Evolutionary conservation across 352 stramenopile species (phyloP).

Genomic region (Phytopythium ostracodes): DNA sequence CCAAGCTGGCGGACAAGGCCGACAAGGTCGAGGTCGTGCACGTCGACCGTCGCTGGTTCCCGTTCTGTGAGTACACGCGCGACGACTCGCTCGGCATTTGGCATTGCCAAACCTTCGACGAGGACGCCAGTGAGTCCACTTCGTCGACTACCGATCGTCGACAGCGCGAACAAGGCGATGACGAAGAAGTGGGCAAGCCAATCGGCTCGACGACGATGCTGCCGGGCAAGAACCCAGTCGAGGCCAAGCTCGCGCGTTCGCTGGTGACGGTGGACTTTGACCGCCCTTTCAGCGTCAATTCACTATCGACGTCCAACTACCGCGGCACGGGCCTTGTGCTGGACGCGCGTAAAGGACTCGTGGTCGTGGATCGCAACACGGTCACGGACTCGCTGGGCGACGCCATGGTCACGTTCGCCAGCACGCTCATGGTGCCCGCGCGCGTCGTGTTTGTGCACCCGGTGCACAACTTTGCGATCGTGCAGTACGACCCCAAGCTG

Average conservation of each 20-base stretch:
- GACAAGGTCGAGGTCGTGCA: conserved; percentile 85
- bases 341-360: conserved; percentile 79
- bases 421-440: conserved; percentile 84
- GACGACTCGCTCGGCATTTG: conserved; percentile 78
- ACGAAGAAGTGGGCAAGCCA: conserved; percentile 14
- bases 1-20: conserved; percentile 65
- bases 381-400: conserved; percentile 87
- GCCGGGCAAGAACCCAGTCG: conserved; percentile 75
- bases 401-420: conserved; percentile 88
- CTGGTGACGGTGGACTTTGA: conserved; percentile 86
- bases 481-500: conserved; percentile 88
- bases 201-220: conserved; percentile 79
- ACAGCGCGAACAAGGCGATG: not conserved
- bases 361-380: conserved; percentile 92
- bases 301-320: conserved; percentile 82
- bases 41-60: conserved; percentile 91
- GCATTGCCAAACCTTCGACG: conserved; percentile 67
- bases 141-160: not conserved
- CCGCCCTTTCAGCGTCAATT: conserved; percentile 83
- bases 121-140: not conserved
- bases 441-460: conserved; percentile 91
- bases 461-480: conserved; percentile 91
- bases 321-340: conserved; percentile 87
- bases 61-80: conserved; percentile 77
- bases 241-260: conserved; percentile 79